A percentile compares a stretch with the other conserved stretches of the same genome.
phyloP scores from a whole-genome alignment of 306 rosid species.

The Cicer pinnatifidum region DNA sequence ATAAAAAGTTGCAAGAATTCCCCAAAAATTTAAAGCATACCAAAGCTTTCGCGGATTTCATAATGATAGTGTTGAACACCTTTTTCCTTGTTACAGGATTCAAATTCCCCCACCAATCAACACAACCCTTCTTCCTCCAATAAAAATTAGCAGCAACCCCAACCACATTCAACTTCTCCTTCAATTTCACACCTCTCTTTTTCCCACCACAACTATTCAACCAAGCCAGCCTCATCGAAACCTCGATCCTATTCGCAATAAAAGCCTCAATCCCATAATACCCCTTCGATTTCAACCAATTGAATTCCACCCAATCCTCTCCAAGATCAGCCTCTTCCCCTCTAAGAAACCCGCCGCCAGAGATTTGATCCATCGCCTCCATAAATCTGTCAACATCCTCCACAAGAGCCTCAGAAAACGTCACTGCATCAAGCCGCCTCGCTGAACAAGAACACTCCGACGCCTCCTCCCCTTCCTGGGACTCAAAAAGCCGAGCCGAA shows the following conservation, averaged over 20 bases:
- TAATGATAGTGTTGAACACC: conserved; percentile 56
- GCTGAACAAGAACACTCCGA: conserved; percentile 62
- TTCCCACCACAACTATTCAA: conserved; percentile 59
- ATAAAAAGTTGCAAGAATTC: conserved; percentile 20
- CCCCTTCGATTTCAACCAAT: conserved; percentile 85
- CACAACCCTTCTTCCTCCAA: conserved; percentile 93
- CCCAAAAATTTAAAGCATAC: conserved; percentile 51
- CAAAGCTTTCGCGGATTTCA: conserved; percentile 71
- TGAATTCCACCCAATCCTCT: conserved; percentile 74
- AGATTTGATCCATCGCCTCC: conserved; percentile 64
- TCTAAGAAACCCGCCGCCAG: conserved; percentile 71
- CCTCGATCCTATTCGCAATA: conserved; percentile 75
- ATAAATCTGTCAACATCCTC: conserved; percentile 60
- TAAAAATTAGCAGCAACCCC: conserved; percentile 66
- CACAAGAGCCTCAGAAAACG: conserved; percentile 59
- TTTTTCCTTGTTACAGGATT: conserved; percentile 59
- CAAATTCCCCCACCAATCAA: conserved; percentile 84
- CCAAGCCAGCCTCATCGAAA: conserved; percentile 84
- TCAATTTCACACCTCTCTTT: conserved; percentile 79
- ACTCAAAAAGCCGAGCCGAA: conserved; percentile 59
- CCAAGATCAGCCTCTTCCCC: conserved; percentile 76
- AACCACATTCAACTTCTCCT: conserved; percentile 64
- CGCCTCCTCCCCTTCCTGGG: conserved; percentile 64
- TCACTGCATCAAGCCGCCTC: conserved; percentile 52
- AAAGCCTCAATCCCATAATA: conserved; percentile 77